These are phyloP conservation scores for Talaromyces thailandensis DNA, from an alignment of 495 filamentous ascomycete species.

Conservation along the genomic window DNA sequence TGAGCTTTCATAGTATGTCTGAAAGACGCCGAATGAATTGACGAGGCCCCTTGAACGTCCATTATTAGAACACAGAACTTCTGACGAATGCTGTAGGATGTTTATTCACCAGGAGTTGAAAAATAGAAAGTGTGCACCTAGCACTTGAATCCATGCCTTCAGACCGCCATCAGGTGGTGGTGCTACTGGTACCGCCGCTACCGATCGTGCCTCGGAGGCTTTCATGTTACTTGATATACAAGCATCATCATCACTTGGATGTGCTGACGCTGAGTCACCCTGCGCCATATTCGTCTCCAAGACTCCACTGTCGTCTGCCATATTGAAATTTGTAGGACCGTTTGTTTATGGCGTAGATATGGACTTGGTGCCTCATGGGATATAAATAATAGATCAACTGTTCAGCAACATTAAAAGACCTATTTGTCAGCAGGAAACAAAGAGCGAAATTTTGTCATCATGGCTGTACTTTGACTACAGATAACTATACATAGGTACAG, in stretches of 20 bases:
- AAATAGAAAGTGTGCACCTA: slow-evolving; percentile 45
- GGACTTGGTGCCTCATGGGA: neutral
- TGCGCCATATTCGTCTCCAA: neutral
- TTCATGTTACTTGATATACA: neutral
- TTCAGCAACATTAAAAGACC: no score
- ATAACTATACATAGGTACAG: neutral
- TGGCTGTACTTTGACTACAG: neutral
- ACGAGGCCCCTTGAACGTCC: slow-evolving; percentile 22
- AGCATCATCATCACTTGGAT: neutral
- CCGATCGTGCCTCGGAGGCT: neutral
- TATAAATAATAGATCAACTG: no score
- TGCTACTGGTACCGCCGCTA: neutral
- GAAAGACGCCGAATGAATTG: slow-evolving; percentile 44
- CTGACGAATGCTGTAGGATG: neutral
- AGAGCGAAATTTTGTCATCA: neutral
- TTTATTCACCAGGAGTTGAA: slow-evolving; percentile 49
- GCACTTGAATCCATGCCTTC: slow-evolving; percentile 43
- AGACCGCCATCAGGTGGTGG: neutral
- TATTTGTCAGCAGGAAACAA: neutral
- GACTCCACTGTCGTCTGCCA: neutral
- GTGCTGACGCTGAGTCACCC: neutral
- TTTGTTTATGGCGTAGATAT: neutral
- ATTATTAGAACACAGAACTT: neutral
- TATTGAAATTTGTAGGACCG: neutral
- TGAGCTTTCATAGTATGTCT: slow-evolving; percentile 35